Evolutionary conservation across 441 rosid species (phyloP).

Genomic region (Theobroma grandiflorum): DNA sequence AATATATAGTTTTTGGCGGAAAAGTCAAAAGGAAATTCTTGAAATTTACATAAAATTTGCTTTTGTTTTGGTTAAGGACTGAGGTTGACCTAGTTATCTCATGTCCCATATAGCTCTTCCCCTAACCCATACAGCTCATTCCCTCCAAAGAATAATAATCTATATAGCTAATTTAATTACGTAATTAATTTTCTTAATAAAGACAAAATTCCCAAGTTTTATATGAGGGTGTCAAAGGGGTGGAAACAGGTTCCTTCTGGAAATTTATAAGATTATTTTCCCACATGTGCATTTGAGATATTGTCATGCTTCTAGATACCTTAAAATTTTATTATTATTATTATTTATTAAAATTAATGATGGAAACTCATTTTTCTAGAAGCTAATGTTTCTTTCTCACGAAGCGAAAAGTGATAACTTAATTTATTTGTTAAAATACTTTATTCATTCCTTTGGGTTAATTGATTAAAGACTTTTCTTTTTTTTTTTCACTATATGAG

Average conservation of each 20-base stretch:
- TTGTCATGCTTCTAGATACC: neutral
- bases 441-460: neutral
- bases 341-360: neutral
- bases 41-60: neutral
- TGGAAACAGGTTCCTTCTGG: neutral
- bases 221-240: neutral
- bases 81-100: neutral
- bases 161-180: neutral
- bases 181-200: neutral
- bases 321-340: neutral
- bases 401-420: neutral
- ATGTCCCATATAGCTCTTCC: neutral
- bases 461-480: neutral
- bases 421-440: neutral
- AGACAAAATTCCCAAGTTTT: neutral
- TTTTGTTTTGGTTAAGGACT: neutral
- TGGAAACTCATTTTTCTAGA: neutral
- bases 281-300: neutral
- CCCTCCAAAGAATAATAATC: neutral
- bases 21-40: neutral
- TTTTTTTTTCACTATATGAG: neutral
- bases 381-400: neutral
- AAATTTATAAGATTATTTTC: neutral
- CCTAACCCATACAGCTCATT: neutral
- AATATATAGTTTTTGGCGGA: too few relatives aligned